Base-by-base conservation (phyloP, 148 eudicot species). In the Beta vulgaris region DNA sequence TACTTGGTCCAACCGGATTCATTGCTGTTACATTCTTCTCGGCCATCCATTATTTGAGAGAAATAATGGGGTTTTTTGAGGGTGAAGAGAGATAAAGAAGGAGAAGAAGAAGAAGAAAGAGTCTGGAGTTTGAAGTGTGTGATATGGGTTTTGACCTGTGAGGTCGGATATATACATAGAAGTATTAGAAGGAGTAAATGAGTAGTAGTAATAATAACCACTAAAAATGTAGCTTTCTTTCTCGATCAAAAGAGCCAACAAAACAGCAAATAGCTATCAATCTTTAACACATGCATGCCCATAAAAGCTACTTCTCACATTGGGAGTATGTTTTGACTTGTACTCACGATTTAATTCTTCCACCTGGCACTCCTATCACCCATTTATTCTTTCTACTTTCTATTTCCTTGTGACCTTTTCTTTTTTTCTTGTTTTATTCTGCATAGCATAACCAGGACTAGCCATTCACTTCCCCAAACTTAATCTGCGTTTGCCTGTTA, bases 1-100 rank as follows among this genome's bases (percentile, higher is more conserved):
- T 92, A 92, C 69, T 78, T 88, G 7, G 95, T 92, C 97, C 97
- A 92, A 6, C 97, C 97, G 6, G 95, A 92, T 69, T 92, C 97
- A 46, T 79, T 88, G 83, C 95, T 87, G 82, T 85, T 82, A 58
- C 88, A 86, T 78, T 86, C 93, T 80, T 89, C 90, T 35, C 78
- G 71, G 35, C 58, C 77, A 29, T 72, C 81, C 74, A 74, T 68
- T 46, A n/a, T n/a, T n/a, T n/a, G 16, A 64, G 36, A 3, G n/a
- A 10, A 11, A 40, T 10, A 40, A 19, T 6, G 31, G 9, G 16
- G 4, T 28, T 9, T 2, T 63, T 19, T 63, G 31, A 14, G 6
- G 42, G n/a, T 15, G 21, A 48, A 48, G 53, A 48, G 9, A 46
- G 21, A 46, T 14, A 11, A 48, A 21, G 18, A 48, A 21, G 18